phyloP scores from a whole-genome alignment of 148 eudicot species.

The Cornus controversa region DNA sequence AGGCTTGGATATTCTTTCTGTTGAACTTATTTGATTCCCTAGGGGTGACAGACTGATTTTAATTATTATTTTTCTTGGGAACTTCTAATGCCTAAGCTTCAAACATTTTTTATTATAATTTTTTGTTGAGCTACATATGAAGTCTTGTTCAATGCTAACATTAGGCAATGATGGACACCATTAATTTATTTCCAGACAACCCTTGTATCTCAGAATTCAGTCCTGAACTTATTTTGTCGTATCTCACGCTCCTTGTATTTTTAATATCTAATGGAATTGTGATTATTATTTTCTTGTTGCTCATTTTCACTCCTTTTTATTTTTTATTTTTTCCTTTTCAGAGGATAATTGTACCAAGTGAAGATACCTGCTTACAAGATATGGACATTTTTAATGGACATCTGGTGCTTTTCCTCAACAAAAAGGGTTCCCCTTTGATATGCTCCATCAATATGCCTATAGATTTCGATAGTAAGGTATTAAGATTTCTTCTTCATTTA shows the following conservation, averaged over 20 bases:
- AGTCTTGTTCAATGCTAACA: no score
- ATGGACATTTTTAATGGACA: constrained; percentile 81
- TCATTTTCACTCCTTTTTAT: neutral
- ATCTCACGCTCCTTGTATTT: neutral
- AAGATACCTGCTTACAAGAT: constrained; percentile 65
- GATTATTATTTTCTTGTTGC: neutral
- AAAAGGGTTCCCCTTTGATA: constrained; percentile 54
- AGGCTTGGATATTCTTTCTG: neutral
- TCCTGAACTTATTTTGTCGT: neutral
- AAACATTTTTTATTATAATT: neutral
- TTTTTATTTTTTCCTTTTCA: constrained; percentile 25
- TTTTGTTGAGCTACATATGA: neutral
- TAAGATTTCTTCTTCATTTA: neutral
- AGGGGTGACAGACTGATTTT: neutral
- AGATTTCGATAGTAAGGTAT: constrained; percentile 53
- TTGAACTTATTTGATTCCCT: no score
- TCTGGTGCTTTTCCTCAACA: constrained; percentile 65
- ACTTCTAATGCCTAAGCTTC: neutral
- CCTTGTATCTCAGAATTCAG: neutral
- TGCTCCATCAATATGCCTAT: constrained; percentile 77
- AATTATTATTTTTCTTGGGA: neutral
- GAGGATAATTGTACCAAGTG: constrained; percentile 67
- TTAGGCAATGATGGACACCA: neutral
- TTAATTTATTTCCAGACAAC: neutral
- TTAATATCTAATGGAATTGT: neutral